Conservation (phyloP, 2,329 filamentous ascomycete species). For the Monosporascus sp. region DNA sequence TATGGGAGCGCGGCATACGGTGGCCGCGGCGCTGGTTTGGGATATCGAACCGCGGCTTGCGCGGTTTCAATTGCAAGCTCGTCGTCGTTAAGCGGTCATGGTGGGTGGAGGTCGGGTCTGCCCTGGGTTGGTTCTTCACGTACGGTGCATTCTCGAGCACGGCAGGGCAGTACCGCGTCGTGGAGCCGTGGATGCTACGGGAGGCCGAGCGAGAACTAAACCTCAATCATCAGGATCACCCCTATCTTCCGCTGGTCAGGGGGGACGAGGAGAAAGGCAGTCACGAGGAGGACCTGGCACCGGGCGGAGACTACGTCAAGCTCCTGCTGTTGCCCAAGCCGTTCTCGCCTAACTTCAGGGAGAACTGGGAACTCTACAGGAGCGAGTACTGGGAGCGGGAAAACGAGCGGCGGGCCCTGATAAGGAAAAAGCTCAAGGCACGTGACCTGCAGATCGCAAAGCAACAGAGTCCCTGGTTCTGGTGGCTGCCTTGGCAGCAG, state of each 20-base stretch:
- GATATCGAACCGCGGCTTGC: constrained; percentile 81
- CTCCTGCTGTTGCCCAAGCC: constrained; percentile 87
- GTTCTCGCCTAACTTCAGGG: constrained; percentile 88
- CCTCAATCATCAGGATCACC: constrained; percentile 36
- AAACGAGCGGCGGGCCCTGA: constrained; percentile 75
- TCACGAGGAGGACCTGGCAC: constrained; percentile 84
- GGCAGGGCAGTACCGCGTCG: constrained; percentile 67
- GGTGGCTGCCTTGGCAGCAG: constrained; percentile 75
- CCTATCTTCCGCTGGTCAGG: constrained; percentile 32
- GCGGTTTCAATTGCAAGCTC: constrained; percentile 93
- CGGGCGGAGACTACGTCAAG: constrained; percentile 88
- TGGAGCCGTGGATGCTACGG: constrained; percentile 58
- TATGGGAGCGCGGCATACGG: constrained; percentile 91
- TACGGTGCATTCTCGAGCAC: constrained; percentile 66
- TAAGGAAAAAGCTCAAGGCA: constrained; percentile 64
- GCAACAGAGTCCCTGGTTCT: constrained; percentile 67
- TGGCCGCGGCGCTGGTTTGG: constrained; percentile 92
- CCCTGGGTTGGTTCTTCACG: constrained; percentile 71
- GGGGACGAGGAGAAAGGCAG: constrained; percentile 57
- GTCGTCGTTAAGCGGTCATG: constrained; percentile 80
- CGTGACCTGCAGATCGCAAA: constrained; percentile 63
- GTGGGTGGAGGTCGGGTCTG: constrained; percentile 72
- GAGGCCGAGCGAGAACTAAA: constrained; percentile 57
- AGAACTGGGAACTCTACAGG: constrained; percentile 95
- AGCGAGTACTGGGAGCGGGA: constrained; percentile 96